A percentile compares a stretch with the other conserved stretches of the same genome.
phyloP scores from a whole-genome alignment of 352 stramenopile genomes.

The Phytophthora tentaculata region DNA sequence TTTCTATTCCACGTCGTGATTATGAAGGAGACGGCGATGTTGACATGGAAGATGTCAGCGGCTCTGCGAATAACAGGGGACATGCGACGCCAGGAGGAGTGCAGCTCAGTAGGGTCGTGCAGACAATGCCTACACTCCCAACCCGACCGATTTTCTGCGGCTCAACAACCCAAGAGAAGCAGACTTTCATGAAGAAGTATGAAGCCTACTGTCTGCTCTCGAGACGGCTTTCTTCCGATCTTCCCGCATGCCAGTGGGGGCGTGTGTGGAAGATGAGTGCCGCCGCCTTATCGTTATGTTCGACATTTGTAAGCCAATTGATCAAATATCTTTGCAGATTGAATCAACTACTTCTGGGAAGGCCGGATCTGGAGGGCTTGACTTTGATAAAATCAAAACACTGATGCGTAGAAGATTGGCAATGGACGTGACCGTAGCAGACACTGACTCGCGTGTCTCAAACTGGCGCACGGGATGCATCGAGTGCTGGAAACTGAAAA shows the following conservation, averaged over 20 bases:
- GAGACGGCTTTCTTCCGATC: conserved; percentile 12
- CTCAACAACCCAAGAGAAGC: conserved; percentile 4
- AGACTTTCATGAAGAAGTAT: conserved; percentile 15
- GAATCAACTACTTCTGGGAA: conserved; percentile 24
- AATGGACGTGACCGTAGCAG: not conserved
- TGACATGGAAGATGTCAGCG: not conserved
- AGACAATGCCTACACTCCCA: conserved; percentile 16
- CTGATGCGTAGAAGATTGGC: not conserved
- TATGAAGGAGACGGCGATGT: no score
- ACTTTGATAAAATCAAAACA: conserved; percentile 19
- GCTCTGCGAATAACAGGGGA: not conserved
- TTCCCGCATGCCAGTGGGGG: conserved; percentile 5
- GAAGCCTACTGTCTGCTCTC: conserved; percentile 11
- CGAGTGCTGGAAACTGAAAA: conserved; percentile 1
- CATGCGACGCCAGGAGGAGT: not conserved
- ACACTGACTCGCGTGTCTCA: conserved; percentile 14
- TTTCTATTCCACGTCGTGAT: no score
- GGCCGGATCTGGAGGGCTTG: conserved; percentile 10
- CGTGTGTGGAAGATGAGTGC: conserved; percentile 19
- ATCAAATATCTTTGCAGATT: conserved; percentile 7
- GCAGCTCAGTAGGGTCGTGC: not conserved
- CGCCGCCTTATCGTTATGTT: conserved; percentile 13
- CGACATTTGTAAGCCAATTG: conserved; percentile 13
- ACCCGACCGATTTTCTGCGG: conserved; percentile 5
- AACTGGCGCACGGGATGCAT: conserved; percentile 9